These are phyloP conservation scores for Corymbia maculata DNA, from an alignment of 345 rosid species.

Conservation along the genomic window DNA sequence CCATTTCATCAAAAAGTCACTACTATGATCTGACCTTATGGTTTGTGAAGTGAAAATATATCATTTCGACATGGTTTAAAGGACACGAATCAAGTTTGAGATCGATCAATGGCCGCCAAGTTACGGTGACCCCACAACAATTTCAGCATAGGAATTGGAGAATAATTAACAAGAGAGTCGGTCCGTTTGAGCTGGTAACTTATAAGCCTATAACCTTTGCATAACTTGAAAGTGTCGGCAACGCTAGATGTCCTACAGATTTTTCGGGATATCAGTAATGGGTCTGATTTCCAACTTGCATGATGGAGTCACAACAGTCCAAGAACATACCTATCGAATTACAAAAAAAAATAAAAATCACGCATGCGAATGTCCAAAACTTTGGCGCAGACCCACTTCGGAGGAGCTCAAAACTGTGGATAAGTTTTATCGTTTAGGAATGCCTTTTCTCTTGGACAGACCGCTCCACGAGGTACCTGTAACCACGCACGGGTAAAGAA, in stretches of 20 bases:
- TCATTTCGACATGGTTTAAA: accelerated
- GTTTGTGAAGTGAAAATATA: background rate
- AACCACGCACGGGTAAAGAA: background rate
- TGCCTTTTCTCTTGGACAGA: constrained; percentile 11
- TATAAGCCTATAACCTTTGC: background rate
- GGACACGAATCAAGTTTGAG: background rate
- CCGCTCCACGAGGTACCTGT: constrained; percentile 36
- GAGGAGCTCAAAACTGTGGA: background rate
- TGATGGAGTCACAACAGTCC: background rate
- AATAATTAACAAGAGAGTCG: background rate
- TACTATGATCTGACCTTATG: background rate
- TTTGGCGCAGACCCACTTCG: background rate
- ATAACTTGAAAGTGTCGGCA: background rate
- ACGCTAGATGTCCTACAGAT: background rate
- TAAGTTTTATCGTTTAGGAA: background rate
- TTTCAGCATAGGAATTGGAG: background rate
- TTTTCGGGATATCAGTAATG: background rate
- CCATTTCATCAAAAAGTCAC: background rate
- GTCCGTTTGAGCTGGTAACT: background rate
- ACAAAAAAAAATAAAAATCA: background rate
- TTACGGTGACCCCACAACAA: background rate
- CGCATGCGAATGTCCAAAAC: background rate
- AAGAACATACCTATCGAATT: background rate
- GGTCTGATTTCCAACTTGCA: background rate
- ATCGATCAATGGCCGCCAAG: background rate